Percentiles rank a stretch among this genome's conserved stretches.
Evolutionary conservation across 208 protist species (phyloP).

Genomic region (Leishmania turanica): DNA sequence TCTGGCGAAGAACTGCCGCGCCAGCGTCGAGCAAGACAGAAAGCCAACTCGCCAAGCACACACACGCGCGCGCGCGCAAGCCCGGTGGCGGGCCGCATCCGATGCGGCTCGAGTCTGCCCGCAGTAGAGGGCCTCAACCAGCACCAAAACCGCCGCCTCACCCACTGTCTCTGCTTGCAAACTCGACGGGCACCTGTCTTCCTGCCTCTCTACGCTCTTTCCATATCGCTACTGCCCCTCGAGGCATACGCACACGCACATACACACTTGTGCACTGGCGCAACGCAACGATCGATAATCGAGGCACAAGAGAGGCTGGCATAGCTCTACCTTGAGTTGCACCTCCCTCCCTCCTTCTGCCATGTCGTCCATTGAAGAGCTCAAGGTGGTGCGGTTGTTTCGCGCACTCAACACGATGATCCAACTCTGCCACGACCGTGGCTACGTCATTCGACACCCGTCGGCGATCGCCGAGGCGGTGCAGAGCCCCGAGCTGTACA

Average conservation of each 20-base stretch:
- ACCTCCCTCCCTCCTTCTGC: neutral
- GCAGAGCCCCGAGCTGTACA: constrained; percentile 35
- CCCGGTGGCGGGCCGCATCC: neutral
- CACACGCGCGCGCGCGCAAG: neutral
- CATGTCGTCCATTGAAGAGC: constrained; percentile 79
- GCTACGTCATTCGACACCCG: constrained; percentile 78
- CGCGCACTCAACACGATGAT: constrained; percentile 83
- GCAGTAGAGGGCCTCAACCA: neutral
- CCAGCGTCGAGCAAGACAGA: neutral
- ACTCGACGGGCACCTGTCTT: too few relatives aligned
- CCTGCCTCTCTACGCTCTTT: neutral
- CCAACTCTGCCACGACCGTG: constrained; percentile 77
- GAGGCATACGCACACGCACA: neutral
- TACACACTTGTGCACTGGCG: too few relatives aligned
- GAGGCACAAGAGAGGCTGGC: neutral
- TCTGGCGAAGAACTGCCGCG: neutral
- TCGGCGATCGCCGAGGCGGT: constrained; percentile 65
- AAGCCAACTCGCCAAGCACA: neutral
- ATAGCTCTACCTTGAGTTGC: neutral
- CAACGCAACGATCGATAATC: neutral
- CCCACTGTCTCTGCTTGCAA: neutral
- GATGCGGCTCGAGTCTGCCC: neutral
- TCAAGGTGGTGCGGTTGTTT: constrained; percentile 75
- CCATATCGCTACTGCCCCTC: neutral
- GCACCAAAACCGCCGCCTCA: neutral